Conservation (phyloP, 768 basidiomycete species). For the Tephrocybe sp. region DNA sequence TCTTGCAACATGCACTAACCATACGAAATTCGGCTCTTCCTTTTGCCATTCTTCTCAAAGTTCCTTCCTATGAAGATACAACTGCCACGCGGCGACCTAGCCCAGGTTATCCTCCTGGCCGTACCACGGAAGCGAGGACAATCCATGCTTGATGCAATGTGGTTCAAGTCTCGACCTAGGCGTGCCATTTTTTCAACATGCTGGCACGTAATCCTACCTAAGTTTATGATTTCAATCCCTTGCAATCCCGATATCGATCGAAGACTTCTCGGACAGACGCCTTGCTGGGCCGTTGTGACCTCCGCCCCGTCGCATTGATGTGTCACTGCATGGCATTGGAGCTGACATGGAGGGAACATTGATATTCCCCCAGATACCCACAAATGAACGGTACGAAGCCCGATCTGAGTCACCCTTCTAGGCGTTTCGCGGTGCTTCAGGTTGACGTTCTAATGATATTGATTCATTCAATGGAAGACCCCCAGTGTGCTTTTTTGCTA, state of each 20-base stretch:
- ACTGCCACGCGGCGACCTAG: no score
- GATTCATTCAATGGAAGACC: no score
- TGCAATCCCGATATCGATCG: constrained; percentile 8
- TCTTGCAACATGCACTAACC: constrained; percentile 6
- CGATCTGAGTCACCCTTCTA: neutral
- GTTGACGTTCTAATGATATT: neutral
- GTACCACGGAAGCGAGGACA: no score
- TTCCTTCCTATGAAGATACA: neutral
- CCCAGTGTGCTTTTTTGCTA: no score
- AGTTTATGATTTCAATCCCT: constrained; percentile 1
- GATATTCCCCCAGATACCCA: neutral
- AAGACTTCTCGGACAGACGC: neutral
- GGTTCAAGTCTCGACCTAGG: no score
- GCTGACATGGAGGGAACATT: neutral
- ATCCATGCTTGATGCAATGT: no score
- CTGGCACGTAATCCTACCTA: no score
- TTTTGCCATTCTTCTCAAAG: neutral
- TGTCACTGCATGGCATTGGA: neutral
- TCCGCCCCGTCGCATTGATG: neutral
- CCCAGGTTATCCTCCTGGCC: no score
- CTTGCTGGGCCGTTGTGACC: neutral
- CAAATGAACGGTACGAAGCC: neutral
- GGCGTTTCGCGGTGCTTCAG: neutral
- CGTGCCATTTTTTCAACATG: no score
- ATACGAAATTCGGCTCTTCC: neutral